A percentile compares a stretch with the other conserved stretches of the same genome.
Evolutionary conservation across 768 basidiomycete species (phyloP).

Genomic region (Leccinum olivaceopallidum): DNA sequence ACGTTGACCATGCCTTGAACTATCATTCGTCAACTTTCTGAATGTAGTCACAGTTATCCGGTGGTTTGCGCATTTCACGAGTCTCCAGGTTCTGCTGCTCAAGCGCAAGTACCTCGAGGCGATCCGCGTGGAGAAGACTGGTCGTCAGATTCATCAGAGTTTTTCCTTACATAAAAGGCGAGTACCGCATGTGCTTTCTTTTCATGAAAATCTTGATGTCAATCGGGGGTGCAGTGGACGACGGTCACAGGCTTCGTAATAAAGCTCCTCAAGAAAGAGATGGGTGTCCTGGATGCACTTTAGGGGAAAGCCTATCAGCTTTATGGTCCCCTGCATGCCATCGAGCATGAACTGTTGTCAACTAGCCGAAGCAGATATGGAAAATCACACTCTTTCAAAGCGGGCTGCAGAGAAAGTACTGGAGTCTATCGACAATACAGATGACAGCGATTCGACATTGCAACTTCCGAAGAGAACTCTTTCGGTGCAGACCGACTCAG

Average conservation of each 20-base stretch:
- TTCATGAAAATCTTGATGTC: background rate
- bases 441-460: background rate
- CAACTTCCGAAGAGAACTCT: background rate
- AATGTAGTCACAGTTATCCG: background rate
- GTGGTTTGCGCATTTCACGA: background rate
- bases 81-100: background rate
- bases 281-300: conserved; percentile 25
- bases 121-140: conserved; percentile 33
- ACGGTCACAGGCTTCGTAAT: conserved; percentile 32
- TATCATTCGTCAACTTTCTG: background rate
- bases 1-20: too few relatives aligned
- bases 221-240: conserved; percentile 23
- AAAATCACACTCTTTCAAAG: background rate
- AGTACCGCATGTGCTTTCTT: conserved; percentile 1
- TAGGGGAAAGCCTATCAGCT: conserved; percentile 21
- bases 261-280: conserved; percentile 29
- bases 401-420: background rate
- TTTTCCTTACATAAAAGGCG: conserved; percentile 31
- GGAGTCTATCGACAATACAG: background rate
- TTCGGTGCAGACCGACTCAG: background rate
- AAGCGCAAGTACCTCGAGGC: conserved; percentile 28
- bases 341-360: background rate
- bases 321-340: conserved; percentile 10
- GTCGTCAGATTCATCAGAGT: conserved; percentile 31
- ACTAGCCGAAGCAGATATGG: background rate